A percentile compares a stretch with the other conserved stretches of the same genome.
Evolutionary conservation across 805 yeast species (phyloP).

Genomic region (Cyberlindnera bimundalis): DNA sequence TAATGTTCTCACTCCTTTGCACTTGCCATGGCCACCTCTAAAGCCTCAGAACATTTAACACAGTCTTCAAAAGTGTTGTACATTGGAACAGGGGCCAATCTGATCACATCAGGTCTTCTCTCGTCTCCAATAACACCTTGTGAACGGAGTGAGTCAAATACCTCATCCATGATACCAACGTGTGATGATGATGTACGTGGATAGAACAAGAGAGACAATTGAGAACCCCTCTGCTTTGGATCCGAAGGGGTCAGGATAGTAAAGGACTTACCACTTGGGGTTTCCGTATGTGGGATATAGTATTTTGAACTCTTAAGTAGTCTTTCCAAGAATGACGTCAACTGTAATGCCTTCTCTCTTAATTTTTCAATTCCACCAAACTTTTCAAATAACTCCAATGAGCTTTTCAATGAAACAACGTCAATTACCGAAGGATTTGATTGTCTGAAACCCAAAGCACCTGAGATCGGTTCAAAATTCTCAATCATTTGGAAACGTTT

Average conservation of each 20-base stretch:
- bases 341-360: conserved; percentile 49
- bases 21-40: conserved; percentile 5
- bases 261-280: conserved; percentile 34
- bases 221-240: conserved; percentile 67
- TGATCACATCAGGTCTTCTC: conserved; percentile 83
- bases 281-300: conserved; percentile 30
- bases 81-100: conserved; percentile 84
- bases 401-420: conserved; percentile 66
- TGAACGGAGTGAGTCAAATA: conserved; percentile 45
- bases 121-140: conserved; percentile 81
- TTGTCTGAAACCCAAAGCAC: conserved; percentile 86
- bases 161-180: conserved; percentile 58
- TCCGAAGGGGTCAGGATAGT: conserved; percentile 71
- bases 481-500: conserved; percentile 80
- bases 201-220: conserved; percentile 69
- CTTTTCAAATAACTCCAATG: conserved; percentile 59
- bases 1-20: neutral
- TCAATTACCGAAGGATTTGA: conserved; percentile 89
- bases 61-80: conserved; percentile 71
- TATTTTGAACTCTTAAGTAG: conserved; percentile 44
- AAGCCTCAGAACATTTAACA: conserved; percentile 4
- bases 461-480: conserved; percentile 71
- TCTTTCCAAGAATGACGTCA: conserved; percentile 56
- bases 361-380: conserved; percentile 56
- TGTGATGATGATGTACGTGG: conserved; percentile 38